Conservation (phyloP, 78 protist genomes). For the Neovahlkampfia damariscottae region DNA sequence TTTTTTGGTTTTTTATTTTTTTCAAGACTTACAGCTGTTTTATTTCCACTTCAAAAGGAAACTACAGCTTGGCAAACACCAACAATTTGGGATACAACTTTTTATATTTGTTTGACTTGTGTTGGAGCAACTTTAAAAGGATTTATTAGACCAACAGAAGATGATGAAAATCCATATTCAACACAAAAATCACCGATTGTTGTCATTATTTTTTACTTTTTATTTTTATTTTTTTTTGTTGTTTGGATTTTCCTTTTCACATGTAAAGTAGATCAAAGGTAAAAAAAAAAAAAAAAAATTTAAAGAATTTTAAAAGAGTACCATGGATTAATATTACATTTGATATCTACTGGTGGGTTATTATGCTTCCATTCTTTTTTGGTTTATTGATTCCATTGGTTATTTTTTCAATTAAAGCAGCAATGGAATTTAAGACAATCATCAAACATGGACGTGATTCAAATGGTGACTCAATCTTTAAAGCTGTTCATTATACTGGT, state of each 20-base stretch:
- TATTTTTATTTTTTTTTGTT: not conserved
- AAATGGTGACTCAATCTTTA: not conserved
- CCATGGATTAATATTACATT: not conserved
- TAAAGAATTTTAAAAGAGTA: no score
- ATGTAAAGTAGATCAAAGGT: not conserved
- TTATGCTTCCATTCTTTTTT: not conserved
- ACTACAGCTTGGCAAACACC: not conserved
- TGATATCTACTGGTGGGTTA: not conserved
- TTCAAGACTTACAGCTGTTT: no score
- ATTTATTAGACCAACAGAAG: not conserved
- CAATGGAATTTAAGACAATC: not conserved
- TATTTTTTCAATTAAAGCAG: not conserved
- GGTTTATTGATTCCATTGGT: not conserved
- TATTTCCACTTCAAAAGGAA: not conserved
- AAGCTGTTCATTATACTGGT: not conserved
- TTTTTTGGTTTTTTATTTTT: no score
- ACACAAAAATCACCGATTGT: not conserved
- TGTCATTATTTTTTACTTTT: not conserved
- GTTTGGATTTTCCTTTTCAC: not conserved
- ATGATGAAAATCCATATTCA: not conserved
- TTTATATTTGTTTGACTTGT: not conserved
- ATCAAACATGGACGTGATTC: not conserved
- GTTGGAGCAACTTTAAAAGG: not conserved
- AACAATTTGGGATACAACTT: not conserved
- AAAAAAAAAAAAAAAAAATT: no score